A percentile compares a stretch with the other conserved stretches of the same genome.
phyloP scores from a whole-genome alignment of 306 rosid genomes.

The Cicer pinnatifidum region DNA sequence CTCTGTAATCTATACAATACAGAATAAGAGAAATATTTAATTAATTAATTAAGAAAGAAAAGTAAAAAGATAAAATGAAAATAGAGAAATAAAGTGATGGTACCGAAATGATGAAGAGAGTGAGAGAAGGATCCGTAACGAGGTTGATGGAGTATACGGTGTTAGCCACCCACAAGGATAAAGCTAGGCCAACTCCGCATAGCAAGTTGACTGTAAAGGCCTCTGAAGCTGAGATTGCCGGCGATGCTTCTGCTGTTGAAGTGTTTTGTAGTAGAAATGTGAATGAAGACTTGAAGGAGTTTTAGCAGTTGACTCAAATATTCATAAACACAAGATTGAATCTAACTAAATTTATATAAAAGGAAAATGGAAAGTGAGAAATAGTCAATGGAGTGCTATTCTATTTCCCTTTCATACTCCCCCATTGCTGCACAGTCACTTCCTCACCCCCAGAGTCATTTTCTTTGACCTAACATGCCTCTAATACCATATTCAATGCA shows the following conservation, averaged over 20 bases:
- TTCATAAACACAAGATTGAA: constrained; percentile 16
- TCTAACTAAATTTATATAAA: constrained; percentile 4
- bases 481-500: constrained; percentile 11
- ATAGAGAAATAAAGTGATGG: constrained; percentile 11
- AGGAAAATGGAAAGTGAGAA: constrained; percentile 31
- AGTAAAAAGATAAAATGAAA: neutral
- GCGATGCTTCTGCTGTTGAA: neutral
- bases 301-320: constrained; percentile 1
- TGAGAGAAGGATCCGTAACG: constrained; percentile 48
- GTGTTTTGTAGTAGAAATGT: too few species aligned
- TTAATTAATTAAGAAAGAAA: neutral
- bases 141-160: constrained; percentile 43
- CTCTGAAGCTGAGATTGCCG: constrained; percentile 40
- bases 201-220: constrained; percentile 30
- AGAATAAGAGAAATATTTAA: constrained; percentile 2
- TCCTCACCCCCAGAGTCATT: neutral
- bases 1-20: constrained; percentile 42
- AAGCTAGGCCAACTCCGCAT: constrained; percentile 38
- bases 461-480: constrained; percentile 28
- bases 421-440: constrained; percentile 10
- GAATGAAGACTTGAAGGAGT: neutral
- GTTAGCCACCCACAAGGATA: constrained; percentile 38
- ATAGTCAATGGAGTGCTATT: neutral
- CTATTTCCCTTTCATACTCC: constrained; percentile 19
- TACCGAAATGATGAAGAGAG: constrained; percentile 55